phyloP scores from a whole-genome alignment of 2,329 filamentous ascomycete genomes.

The Pyrenophora teres region DNA sequence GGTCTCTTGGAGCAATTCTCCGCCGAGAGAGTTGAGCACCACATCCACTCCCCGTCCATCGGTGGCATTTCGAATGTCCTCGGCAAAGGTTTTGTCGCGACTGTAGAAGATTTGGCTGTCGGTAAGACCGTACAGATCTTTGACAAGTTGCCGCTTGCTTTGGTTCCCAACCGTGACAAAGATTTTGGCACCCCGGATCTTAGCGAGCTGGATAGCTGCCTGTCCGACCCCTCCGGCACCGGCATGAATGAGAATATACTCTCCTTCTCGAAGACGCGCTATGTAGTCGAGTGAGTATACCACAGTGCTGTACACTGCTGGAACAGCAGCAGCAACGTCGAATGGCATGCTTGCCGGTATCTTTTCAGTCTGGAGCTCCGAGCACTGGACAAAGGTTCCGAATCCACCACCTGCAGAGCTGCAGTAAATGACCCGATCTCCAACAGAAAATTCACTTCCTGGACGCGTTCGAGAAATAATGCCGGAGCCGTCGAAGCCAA shows the following conservation, averaged over 20 bases:
- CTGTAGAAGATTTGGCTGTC: constrained; percentile 41
- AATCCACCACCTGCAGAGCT: not conserved
- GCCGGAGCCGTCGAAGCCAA: not conserved
- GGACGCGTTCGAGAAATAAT: not conserved
- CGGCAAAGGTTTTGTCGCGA: constrained; percentile 33
- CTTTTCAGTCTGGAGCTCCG: not conserved
- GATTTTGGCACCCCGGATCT: not conserved
- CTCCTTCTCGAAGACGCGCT: constrained; percentile 10
- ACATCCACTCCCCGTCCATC: constrained; percentile 41
- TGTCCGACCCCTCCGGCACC: constrained; percentile 25
- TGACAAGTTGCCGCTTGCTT: constrained; percentile 12
- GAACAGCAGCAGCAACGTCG: constrained; percentile 10
- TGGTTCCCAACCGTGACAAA: constrained; percentile 16
- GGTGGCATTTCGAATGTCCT: constrained; percentile 30
- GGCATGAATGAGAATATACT: constrained; percentile 10
- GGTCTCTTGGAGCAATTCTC: constrained; percentile 27
- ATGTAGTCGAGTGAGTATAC: constrained; percentile 21
- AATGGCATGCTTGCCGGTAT: constrained; percentile 5
- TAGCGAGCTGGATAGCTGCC: constrained; percentile 21
- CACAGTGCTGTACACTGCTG: constrained; percentile 8
- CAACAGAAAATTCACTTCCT: not conserved
- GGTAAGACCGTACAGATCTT: constrained; percentile 25
- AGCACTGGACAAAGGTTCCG: not conserved
- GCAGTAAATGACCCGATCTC: not conserved
- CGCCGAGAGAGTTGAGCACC: constrained; percentile 39